Evolutionary conservation across 257 asterid genomes (phyloP).

Genomic region (Nicotiana attenuata): DNA sequence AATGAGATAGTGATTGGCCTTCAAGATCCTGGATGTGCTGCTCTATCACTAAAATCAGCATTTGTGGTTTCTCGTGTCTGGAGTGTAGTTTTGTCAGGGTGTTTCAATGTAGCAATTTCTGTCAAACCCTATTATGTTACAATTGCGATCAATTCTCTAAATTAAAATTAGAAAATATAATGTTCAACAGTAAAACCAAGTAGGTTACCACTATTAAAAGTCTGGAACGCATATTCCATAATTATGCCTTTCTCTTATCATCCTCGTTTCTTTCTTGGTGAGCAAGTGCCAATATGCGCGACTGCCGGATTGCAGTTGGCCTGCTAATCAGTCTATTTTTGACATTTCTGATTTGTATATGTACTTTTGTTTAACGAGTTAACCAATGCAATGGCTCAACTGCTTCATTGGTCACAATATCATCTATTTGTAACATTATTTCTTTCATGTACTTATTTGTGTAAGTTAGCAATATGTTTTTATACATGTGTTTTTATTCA

Average conservation of each 20-base stretch:
- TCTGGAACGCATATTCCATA: background rate
- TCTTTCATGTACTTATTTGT: constrained; percentile 4
- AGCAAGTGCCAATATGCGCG: background rate
- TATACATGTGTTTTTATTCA: background rate
- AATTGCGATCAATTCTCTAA: background rate
- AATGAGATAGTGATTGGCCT: constrained; percentile 1
- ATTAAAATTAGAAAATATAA: background rate
- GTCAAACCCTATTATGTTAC: background rate
- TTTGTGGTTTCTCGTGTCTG: background rate
- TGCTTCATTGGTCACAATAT: background rate
- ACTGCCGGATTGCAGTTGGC: background rate
- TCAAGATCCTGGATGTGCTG: background rate
- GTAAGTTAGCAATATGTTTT: background rate
- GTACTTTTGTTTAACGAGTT: background rate
- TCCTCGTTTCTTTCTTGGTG: constrained; percentile 2
- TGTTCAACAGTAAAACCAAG: background rate
- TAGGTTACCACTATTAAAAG: background rate
- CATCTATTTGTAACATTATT: background rate
- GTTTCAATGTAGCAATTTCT: background rate
- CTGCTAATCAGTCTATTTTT: background rate
- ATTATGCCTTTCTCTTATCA: background rate
- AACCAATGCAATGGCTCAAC: background rate
- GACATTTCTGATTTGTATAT: background rate
- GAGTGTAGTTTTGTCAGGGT: background rate
- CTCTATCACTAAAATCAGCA: background rate